A percentile compares a stretch with the other conserved stretches of the same genome.
These are phyloP conservation scores for Erysimum pusillum DNA, from an alignment of 441 rosid genomes.

Conservation along the genomic window DNA sequence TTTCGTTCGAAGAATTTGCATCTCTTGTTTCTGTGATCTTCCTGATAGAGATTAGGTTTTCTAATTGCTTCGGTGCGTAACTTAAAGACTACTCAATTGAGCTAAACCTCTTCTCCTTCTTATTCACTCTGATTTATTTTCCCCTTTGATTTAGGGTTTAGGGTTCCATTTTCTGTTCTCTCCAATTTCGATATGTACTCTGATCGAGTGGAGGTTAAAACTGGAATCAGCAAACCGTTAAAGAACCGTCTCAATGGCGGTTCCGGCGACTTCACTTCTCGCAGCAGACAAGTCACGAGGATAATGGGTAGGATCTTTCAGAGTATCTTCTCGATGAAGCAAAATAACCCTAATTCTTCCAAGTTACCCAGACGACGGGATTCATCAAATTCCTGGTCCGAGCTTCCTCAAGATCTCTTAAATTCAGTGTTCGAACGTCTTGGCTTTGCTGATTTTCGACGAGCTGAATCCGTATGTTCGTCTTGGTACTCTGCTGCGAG, in stretches of 20 bases:
- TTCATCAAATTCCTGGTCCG: neutral
- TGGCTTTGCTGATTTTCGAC: neutral
- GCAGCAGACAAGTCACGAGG: conserved; percentile 66
- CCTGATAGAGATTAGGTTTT: conserved; percentile 11
- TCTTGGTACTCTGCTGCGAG: neutral
- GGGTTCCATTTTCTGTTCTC: neutral
- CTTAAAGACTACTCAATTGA: too few relatives aligned
- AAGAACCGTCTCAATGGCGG: conserved; percentile 78
- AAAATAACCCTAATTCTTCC: neutral
- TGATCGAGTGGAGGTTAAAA: conserved; percentile 76
- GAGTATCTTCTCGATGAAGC: neutral
- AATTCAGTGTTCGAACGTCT: neutral
- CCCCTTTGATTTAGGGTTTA: conserved; percentile 38
- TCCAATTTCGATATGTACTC: conserved; percentile 65
- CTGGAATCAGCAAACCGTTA: conserved; percentile 52
- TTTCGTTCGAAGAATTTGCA: too few relatives aligned
- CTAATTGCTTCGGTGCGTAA: neutral
- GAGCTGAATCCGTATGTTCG: neutral
- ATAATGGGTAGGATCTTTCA: too few relatives aligned
- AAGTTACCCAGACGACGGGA: neutral
- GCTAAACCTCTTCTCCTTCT: neutral
- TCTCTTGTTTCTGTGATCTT: too few relatives aligned
- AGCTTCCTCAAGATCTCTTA: neutral
- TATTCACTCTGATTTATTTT: neutral
- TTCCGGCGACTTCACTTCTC: conserved; percentile 53